Evolutionary conservation across 2,329 filamentous ascomycete genomes (phyloP), one percentile per base, ranked within the genome.

Genomic region (Arthrobotrys pseudoclavata): DNA sequence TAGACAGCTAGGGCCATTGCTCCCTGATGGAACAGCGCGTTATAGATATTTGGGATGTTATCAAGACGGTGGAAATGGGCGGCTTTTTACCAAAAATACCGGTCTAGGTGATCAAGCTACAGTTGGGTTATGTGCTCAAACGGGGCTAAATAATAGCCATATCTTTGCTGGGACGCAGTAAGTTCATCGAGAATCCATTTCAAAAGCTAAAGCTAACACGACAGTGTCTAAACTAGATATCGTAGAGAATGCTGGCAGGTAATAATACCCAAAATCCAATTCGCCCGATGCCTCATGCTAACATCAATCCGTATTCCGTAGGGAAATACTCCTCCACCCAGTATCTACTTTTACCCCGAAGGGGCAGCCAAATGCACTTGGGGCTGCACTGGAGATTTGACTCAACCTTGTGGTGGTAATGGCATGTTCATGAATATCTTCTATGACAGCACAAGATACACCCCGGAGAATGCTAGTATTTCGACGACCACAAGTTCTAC

Each of bases 11-110:
- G 84, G 84, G 4, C 84, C 84, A 13, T 75, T 83, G 20, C 80
- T 84, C 12, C 55, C 82, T 6, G 79, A 82, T 47, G 81, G 82
- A 9, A 79, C 63, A 4, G 78, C 76, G 7, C 69, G 64, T 34
- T 83, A 83, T 71, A 80, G 83, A 26, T 84, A 83, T 76, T 80
- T 85, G 4, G 85, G 84, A 18, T 86, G 85, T 64, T 85, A 85
- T 78, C 80, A 81, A 26, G 84, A 85, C 71, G 82, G 82, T 4
- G 76, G 79, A 3, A 79, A 79, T 50, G 83, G 83, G 29, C 82
- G 84, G n/a, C 82, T 83, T 26, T 77, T 85, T 13, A 52, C 77
- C 10, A 82, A 78, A 6, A 63, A 82, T 22, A 81, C 82, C 24
- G 83, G 82, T 71, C 80, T 71, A 12, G 79, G 77, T 2, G 82